Evolutionary conservation across 805 yeast genomes (phyloP).

Genomic region (Brettanomyces custersianus): DNA sequence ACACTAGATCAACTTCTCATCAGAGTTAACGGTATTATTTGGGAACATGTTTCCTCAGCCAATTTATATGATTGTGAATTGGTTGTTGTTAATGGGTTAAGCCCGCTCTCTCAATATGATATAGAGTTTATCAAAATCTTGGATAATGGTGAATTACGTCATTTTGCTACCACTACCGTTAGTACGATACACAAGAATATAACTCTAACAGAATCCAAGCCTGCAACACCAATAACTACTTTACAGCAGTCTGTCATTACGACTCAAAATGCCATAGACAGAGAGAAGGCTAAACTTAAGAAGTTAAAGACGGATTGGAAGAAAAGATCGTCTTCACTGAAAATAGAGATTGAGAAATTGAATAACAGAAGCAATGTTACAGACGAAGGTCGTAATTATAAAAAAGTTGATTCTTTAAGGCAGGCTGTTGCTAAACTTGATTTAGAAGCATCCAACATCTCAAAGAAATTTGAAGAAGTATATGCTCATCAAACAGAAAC

Average conservation of each 20-base stretch:
- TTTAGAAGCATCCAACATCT: conserved; percentile 25
- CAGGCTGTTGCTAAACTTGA: conserved; percentile 34
- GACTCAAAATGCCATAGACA: conserved; percentile 48
- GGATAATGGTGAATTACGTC: conserved; percentile 20
- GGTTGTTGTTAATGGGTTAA: conserved; percentile 55
- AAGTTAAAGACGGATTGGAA: conserved; percentile 49
- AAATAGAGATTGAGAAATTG: conserved; percentile 48
- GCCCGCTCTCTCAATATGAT: conserved; percentile 57
- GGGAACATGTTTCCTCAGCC: conserved; percentile 58
- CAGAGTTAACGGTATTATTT: conserved; percentile 55
- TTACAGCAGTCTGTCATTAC: conserved; percentile 58
- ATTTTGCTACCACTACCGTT: conserved; percentile 25
- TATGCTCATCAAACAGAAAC: conserved; percentile 30
- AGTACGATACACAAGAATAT: conserved; percentile 26
- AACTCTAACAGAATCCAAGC: conserved; percentile 25
- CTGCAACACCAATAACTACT: conserved; percentile 49
- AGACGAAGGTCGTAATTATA: conserved; percentile 48
- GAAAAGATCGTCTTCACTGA: conserved; percentile 40
- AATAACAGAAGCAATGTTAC: conserved; percentile 38
- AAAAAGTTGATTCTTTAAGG: conserved; percentile 43
- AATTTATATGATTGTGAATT: conserved; percentile 37
- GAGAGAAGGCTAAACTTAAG: conserved; percentile 49
- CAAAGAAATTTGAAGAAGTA: conserved; percentile 26
- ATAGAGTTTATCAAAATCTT: conserved; percentile 35
- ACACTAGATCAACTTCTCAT: conserved; percentile 33